Percentiles rank a stretch among this genome's conserved stretches.
These are phyloP conservation scores for Trichoderma sp. DNA, from an alignment of 2,329 filamentous ascomycete species.

Conservation along the genomic window DNA sequence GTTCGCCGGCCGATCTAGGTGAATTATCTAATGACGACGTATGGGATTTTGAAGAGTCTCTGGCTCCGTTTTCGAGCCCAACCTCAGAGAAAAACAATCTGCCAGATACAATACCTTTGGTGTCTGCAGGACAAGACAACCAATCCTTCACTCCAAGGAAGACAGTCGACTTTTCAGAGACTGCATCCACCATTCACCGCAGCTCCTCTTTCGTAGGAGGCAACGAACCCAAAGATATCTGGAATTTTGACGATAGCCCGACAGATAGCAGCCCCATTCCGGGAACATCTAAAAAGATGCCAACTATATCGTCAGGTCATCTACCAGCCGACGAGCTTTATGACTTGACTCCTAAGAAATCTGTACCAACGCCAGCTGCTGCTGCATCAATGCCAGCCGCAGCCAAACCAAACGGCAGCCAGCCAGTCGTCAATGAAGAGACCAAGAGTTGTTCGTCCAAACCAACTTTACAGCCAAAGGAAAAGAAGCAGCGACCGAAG, in stretches of 20 bases:
- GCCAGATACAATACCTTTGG: conserved; percentile 29
- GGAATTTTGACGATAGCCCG: conserved; percentile 23
- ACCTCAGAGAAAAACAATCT: conserved; percentile 26
- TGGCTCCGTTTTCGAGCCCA: conserved; percentile 32
- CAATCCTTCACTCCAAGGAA: background rate
- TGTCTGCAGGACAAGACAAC: background rate
- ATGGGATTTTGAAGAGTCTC: conserved; percentile 29
- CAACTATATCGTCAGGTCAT: conserved; percentile 21
- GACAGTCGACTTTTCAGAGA: conserved; percentile 36
- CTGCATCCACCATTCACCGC: conserved; percentile 34
- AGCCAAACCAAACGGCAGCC: background rate
- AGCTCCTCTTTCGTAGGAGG: conserved; percentile 31
- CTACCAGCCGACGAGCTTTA: conserved; percentile 31
- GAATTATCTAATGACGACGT: conserved; percentile 20
- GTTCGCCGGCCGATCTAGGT: conserved; percentile 28
- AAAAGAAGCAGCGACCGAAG: conserved; percentile 30
- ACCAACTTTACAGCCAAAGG: background rate
- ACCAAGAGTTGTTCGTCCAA: background rate
- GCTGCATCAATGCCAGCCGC: background rate
- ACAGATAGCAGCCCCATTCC: conserved; percentile 1
- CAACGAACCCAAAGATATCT: conserved; percentile 21
- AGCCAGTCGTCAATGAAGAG: background rate
- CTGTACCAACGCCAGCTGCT: background rate
- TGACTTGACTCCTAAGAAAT: conserved; percentile 25
- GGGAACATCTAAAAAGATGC: background rate